Conservation (phyloP, 345 rosid species). For the Passiflora organensis region DNA sequence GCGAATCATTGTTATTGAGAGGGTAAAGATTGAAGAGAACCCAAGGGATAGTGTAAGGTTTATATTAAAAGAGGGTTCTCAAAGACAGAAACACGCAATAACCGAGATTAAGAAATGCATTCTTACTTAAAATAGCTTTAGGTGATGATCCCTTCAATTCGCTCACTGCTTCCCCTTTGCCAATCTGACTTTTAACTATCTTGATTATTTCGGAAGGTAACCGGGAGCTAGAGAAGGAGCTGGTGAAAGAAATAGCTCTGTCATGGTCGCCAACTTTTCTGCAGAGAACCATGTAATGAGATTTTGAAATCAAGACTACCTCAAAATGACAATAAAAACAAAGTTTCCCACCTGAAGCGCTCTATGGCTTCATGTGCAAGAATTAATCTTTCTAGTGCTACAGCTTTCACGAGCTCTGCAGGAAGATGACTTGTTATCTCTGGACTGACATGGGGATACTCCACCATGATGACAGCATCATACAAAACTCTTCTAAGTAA, state of each 20-base stretch:
- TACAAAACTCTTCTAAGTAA: slow-evolving; percentile 37
- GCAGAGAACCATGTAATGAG: slow-evolving; percentile 13
- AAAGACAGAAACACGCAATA: not conserved
- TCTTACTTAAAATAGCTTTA: slow-evolving; percentile 45
- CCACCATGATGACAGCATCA: slow-evolving; percentile 48
- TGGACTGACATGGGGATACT: slow-evolving; percentile 43
- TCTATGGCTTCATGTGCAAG: slow-evolving; percentile 46
- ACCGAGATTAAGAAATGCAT: not conserved
- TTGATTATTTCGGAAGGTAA: slow-evolving; percentile 33
- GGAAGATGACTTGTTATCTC: slow-evolving; percentile 21
- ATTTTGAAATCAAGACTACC: not conserved
- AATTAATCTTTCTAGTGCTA: slow-evolving; percentile 43
- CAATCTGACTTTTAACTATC: slow-evolving; percentile 25
- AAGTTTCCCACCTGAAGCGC: slow-evolving; percentile 35
- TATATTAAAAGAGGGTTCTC: too few species aligned
- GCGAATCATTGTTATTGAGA: not conserved
- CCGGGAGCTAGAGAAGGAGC: slow-evolving; percentile 37
- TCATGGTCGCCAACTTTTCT: slow-evolving; percentile 43
- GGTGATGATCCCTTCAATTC: slow-evolving; percentile 36
- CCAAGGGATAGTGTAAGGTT: too few species aligned
- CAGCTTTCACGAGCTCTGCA: slow-evolving; percentile 23
- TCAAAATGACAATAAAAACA: not conserved
- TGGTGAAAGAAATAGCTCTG: slow-evolving; percentile 33
- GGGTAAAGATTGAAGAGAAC: not conserved
- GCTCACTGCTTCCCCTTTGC: slow-evolving; percentile 27